phyloP scores from a whole-genome alignment of 345 rosid species.

The Cardamine chenopodiifolia region DNA sequence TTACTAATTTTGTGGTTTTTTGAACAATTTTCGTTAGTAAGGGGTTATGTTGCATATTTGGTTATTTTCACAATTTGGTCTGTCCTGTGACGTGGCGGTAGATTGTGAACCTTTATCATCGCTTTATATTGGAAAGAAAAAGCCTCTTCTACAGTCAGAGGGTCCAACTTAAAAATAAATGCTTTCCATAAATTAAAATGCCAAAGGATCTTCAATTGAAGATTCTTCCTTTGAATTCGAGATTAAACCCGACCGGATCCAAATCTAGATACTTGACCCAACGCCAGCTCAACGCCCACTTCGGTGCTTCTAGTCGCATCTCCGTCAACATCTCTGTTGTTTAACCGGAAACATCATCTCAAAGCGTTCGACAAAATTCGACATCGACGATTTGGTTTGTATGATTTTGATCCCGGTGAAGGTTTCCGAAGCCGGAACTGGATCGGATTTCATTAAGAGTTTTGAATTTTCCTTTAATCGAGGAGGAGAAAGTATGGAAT shows the following conservation, averaged over 20 bases:
- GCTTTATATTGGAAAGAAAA: too few species aligned
- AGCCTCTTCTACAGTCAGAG: conserved; percentile 10
- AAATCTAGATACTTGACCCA: conserved; percentile 26
- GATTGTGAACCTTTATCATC: too few species aligned
- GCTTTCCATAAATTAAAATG: neutral
- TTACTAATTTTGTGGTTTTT: too few species aligned
- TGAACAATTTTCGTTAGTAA: too few species aligned
- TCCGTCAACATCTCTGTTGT: conserved; percentile 31
- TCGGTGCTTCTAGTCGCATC: conserved; percentile 12
- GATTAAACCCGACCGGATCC: conserved; percentile 30
- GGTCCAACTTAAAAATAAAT: neutral
- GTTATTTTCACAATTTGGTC: neutral
- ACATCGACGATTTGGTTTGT: neutral
- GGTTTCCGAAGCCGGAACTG: conserved; percentile 28
- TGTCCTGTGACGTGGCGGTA: neutral
- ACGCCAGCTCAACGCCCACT: conserved; percentile 40
- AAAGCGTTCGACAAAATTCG: conserved; percentile 24
- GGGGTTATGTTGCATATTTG: too few species aligned
- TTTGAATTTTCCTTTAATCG: neutral
- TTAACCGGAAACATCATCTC: conserved; percentile 26
- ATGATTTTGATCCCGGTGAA: conserved; percentile 28
- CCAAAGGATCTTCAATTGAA: neutral
- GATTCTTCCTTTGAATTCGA: neutral
- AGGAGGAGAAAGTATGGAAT: conserved; percentile 27
- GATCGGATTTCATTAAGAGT: conserved; percentile 20